Base-by-base conservation (phyloP, 1,284 basidiomycete genomes). In the Cyathus pygmaeus region DNA sequence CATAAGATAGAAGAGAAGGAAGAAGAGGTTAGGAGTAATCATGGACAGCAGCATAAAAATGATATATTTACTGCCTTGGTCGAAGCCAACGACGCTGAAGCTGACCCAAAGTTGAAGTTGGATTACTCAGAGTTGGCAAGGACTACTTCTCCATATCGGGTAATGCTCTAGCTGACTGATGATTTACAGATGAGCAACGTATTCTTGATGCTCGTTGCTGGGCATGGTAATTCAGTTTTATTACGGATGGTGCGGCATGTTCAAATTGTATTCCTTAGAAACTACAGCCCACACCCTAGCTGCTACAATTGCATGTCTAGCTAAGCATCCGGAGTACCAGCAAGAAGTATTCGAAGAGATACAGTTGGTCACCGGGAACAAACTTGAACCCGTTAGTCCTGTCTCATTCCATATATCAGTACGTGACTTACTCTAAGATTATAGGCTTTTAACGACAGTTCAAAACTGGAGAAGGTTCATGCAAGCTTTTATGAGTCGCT, bases 1-100 rank as follows among this genome's bases (percentile, higher is more conserved):
- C 63, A 65, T 4, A 77, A 83, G 57, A 74, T 85, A 9, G 64
- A 62, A 9, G 69, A 79, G 11, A 74, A 79, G 15, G 82, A 66
- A 6, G 72, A 63, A 17, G 61, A 59, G 21, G 29, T 57, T 59
- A 24, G 56, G 65, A 44, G 50, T 55, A 36, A 44, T 57, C 41
- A 51, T 21, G 26, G 26, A 49, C 21, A 54, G 53, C 64, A 11
- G 46, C 21, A 19, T 23, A 11, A 10, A 26, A n/a, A n/a, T 11
- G 84, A 87, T 67, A 75, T 79, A 0, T 87, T 87, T 65, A 83
- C 79, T 4, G 73, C 83, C 61, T 75, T 88, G n/a, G 79, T 88
- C 19, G 72, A 78, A 52, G 85, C 87, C 7, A 87, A 83, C 59
- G 82, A 86, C 21, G 46, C 7, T 55, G 77, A 78, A 15, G 81